Evolutionary conservation across 1,284 basidiomycete species (phyloP).

Genomic region (Trichosporon coremiiforme): DNA sequence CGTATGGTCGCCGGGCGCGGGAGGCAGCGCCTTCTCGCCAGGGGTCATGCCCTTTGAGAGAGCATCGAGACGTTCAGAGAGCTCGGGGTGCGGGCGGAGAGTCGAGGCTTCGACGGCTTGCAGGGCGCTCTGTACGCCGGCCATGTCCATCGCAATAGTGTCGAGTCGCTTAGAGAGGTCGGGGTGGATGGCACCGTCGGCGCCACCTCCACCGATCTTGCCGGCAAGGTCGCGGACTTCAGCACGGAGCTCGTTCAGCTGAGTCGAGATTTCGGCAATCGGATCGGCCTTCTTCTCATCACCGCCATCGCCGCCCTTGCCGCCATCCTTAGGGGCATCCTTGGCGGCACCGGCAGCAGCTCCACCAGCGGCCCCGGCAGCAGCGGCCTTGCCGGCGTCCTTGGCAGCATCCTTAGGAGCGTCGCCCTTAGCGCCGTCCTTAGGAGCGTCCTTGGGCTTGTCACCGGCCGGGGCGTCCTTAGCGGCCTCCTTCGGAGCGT

Average conservation of each 20-base stretch:
- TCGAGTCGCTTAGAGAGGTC: constrained; percentile 22
- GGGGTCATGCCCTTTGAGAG: constrained; percentile 22
- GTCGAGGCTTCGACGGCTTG: constrained; percentile 11
- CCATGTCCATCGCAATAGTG: constrained; percentile 22
- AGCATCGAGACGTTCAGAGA: constrained; percentile 7
- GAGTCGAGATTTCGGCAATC: constrained; percentile 8
- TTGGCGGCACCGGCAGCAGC: background rate
- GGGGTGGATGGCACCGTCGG: background rate
- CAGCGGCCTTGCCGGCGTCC: background rate
- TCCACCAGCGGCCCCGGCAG: background rate
- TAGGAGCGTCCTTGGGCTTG: constrained; percentile 1
- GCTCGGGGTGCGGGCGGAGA: background rate
- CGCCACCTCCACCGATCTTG: constrained; percentile 22
- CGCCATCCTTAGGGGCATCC: constrained; percentile 12
- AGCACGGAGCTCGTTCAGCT: constrained; percentile 3
- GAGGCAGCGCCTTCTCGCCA: constrained; percentile 23
- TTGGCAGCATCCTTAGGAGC: background rate
- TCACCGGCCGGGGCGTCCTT: background rate
- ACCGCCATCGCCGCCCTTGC: background rate
- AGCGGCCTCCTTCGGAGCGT: background rate
- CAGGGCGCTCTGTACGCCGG: constrained; percentile 21
- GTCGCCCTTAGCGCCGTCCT: background rate
- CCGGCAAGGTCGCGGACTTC: constrained; percentile 18
- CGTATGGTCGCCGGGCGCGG: constrained; percentile 10
- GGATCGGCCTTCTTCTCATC: background rate